These are phyloP conservation scores for Prillingera fragicola DNA, from an alignment of 1,284 basidiomycete species.

Conservation along the genomic window DNA sequence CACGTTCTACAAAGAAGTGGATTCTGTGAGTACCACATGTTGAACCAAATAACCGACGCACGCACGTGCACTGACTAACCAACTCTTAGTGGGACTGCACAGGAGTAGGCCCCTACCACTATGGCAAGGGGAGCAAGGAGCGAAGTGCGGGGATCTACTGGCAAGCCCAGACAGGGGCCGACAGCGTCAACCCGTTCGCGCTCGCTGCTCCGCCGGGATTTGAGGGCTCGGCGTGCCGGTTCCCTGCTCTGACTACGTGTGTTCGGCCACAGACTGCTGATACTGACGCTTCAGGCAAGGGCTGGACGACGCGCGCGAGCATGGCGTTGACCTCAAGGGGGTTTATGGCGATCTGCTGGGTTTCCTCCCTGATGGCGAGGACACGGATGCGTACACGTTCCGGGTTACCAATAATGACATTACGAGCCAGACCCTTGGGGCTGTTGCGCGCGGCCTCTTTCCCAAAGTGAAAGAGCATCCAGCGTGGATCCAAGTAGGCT, in stretches of 20 bases:
- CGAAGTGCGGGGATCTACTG: too few relatives aligned
- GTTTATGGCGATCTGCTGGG: constrained; percentile 32
- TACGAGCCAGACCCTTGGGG: constrained; percentile 35
- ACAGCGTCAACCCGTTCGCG: constrained; percentile 32
- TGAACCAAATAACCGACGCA: too few relatives aligned
- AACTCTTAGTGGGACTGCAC: constrained; percentile 29
- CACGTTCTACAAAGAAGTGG: constrained; percentile 37
- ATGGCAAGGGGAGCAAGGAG: constrained; percentile 26
- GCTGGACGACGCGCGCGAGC: constrained; percentile 26
- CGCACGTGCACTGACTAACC: neutral
- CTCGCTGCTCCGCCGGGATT: constrained; percentile 29
- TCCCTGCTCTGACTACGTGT: constrained; percentile 33
- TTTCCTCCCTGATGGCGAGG: constrained; percentile 27
- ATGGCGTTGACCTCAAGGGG: constrained; percentile 31
- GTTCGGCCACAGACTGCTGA: neutral
- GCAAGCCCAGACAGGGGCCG: constrained; percentile 21
- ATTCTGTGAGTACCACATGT: constrained; percentile 10
- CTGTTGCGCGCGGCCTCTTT: constrained; percentile 27
- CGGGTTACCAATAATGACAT: constrained; percentile 41
- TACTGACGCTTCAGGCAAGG: constrained; percentile 21
- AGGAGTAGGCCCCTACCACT: constrained; percentile 26
- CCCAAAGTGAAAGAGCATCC: constrained; percentile 24
- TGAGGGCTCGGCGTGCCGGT: constrained; percentile 31
- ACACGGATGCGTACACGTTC: constrained; percentile 26
- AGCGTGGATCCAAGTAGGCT: constrained; percentile 11